Evolutionary conservation across 257 asterid genomes (phyloP).

Genomic region (Voacanga thouarsii): DNA sequence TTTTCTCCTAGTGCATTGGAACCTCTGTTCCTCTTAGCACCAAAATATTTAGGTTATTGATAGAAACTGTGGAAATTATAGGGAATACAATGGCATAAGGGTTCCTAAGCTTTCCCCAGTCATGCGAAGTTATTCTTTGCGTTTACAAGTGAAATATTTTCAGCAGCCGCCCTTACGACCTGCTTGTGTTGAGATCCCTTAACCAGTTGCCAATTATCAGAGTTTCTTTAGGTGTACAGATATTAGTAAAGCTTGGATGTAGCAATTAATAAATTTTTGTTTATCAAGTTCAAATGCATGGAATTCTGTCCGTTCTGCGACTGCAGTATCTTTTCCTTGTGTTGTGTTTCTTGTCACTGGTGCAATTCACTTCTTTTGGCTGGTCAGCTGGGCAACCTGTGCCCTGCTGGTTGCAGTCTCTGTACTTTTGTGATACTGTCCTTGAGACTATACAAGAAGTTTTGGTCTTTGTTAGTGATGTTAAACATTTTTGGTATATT

Average conservation of each 20-base stretch:
- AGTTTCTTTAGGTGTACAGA: slow-evolving; percentile 10
- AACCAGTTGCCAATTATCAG: not conserved
- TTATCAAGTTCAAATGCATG: not conserved
- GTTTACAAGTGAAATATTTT: not conserved
- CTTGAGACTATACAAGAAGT: not conserved
- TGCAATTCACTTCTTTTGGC: not conserved
- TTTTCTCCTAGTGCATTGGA: slow-evolving; percentile 48
- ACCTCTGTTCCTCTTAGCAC: slow-evolving; percentile 42
- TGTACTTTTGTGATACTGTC: not conserved
- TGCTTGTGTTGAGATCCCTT: not conserved
- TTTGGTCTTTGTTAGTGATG: not conserved
- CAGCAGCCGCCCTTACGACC: not conserved
- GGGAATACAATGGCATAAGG: not conserved
- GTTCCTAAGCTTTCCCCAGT: not conserved
- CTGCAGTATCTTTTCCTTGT: not conserved
- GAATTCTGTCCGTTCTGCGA: not conserved
- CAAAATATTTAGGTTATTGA: slow-evolving; percentile 43
- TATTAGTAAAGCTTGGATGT: not conserved
- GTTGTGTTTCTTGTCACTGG: not conserved
- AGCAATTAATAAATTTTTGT: not conserved
- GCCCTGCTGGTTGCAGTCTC: not conserved
- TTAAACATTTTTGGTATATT: not conserved
- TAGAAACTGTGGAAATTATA: not conserved
- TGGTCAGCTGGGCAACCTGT: not conserved
- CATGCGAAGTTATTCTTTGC: not conserved